A percentile compares a stretch with the other conserved stretches of the same genome.
phyloP scores from a whole-genome alignment of 495 filamentous ascomycete genomes.

The Cudoniella acicularis region DNA sequence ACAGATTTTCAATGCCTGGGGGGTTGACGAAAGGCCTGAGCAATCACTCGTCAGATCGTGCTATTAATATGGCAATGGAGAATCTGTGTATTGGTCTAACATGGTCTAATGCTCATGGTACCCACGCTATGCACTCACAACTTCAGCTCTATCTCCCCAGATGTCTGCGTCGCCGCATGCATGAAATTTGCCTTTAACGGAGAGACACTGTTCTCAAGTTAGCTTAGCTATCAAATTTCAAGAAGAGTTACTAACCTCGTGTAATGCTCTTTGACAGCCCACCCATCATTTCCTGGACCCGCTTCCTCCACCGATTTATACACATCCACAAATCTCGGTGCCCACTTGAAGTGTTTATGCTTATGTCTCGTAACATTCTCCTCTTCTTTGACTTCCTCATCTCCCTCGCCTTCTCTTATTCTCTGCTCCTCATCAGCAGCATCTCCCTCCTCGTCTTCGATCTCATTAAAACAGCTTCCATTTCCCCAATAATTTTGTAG shows the following conservation, averaged over 20 bases:
- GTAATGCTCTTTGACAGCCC: constrained; percentile 83
- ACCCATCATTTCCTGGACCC: constrained; percentile 86
- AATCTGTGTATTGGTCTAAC: constrained; percentile 24
- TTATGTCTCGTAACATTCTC: constrained; percentile 37
- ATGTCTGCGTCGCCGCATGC: constrained; percentile 59
- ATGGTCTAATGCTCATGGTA: constrained; percentile 19
- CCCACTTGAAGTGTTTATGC: constrained; percentile 93
- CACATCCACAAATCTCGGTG: constrained; percentile 81
- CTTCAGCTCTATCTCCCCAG: constrained; percentile 66
- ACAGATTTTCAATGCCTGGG: constrained; percentile 15
- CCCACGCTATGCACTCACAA: constrained; percentile 65
- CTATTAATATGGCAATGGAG: neutral
- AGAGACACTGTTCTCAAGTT: constrained; percentile 60
- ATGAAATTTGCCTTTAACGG: constrained; percentile 90
- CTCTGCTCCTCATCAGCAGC: constrained; percentile 62
- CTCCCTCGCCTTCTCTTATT: constrained; percentile 57
- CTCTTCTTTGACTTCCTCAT: constrained; percentile 28
- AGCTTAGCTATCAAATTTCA: constrained; percentile 1
- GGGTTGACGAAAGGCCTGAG: constrained; percentile 14
- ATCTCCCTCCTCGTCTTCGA: constrained; percentile 56
- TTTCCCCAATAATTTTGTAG: constrained; percentile 82
- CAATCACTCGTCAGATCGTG: constrained; percentile 20
- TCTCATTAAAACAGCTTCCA: constrained; percentile 80
- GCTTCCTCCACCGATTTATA: constrained; percentile 77
- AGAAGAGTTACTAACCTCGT: constrained; percentile 62